These are phyloP conservation scores for Auricularia heimuer DNA, from an alignment of 768 basidiomycete species.

Conservation along the genomic window DNA sequence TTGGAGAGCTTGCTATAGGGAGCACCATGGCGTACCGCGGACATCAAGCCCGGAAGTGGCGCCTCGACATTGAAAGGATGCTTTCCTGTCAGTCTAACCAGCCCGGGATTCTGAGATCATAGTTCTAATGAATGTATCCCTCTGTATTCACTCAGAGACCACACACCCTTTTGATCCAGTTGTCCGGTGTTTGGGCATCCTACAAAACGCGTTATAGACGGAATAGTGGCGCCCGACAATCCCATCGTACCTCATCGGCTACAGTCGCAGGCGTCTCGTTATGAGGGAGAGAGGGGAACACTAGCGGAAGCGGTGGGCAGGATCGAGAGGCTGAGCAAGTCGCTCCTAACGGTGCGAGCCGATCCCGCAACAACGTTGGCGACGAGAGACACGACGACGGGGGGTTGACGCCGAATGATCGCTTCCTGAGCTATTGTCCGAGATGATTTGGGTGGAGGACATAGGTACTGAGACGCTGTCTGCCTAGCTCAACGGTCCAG, in stretches of 20 bases:
- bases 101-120: conserved; percentile 21
- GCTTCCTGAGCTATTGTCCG: not conserved
- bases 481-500: too few species aligned
- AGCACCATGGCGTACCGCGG: conserved; percentile 18
- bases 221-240: not conserved
- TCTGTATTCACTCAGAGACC: not conserved
- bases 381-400: not conserved
- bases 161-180: conserved; percentile 30
- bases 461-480: not conserved
- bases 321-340: not conserved
- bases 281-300: not conserved
- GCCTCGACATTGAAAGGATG: conserved; percentile 57
- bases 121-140: not conserved
- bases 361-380: not conserved
- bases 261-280: not conserved
- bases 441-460: not conserved
- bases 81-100: conserved; percentile 45
- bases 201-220: not conserved
- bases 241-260: not conserved
- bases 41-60: conserved; percentile 33
- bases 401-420: not conserved
- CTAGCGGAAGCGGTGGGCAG: not conserved
- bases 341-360: not conserved
- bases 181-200: conserved; percentile 25
- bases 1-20: too few species aligned